These are phyloP conservation scores for Dendrobium chrysotoxum DNA, from an alignment of 106 monocot genomes.

Conservation along the genomic window DNA sequence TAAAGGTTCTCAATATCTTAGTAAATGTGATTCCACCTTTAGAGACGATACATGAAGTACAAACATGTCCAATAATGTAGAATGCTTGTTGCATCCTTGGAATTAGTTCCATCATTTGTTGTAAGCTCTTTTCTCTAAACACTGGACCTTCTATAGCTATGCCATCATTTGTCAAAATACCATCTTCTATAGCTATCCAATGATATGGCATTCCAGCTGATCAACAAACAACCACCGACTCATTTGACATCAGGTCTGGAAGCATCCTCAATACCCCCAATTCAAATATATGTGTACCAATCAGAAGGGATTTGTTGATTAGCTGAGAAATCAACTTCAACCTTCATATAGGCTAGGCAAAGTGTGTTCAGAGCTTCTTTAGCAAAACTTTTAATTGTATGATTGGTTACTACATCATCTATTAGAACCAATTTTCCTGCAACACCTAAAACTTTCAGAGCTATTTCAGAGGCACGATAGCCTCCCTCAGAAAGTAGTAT, in stretches of 20 bases:
- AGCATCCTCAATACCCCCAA: slow-evolving; percentile 42
- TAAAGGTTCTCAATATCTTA: too few species aligned
- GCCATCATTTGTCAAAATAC: slow-evolving; percentile 34
- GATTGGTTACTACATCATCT: slow-evolving; percentile 11
- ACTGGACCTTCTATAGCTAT: slow-evolving; percentile 40
- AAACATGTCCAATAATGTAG: too few species aligned
- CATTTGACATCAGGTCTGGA: slow-evolving; percentile 33
- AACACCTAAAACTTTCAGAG: slow-evolving; percentile 26
- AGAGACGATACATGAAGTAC: too few species aligned
- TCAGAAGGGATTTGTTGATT: slow-evolving; percentile 23
- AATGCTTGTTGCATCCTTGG: slow-evolving; percentile 36
- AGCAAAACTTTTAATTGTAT: slow-evolving; percentile 33
- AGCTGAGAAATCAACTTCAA: slow-evolving; percentile 17
- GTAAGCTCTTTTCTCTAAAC: slow-evolving; percentile 28
- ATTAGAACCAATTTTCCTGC: slow-evolving; percentile 25
- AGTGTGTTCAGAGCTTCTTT: slow-evolving; percentile 37
- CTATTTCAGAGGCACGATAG: slow-evolving; percentile 33
- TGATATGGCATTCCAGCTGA: slow-evolving; percentile 36
- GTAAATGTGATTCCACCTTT: too few species aligned
- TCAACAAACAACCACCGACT: slow-evolving; percentile 35
- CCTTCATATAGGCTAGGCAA: slow-evolving; percentile 34
- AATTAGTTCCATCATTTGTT: slow-evolving; percentile 36
- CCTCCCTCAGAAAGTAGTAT: slow-evolving; percentile 25
- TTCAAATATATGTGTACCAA: slow-evolving; percentile 37
- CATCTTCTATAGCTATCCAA: slow-evolving; percentile 44